phyloP scores from a whole-genome alignment of 2,329 filamentous ascomycete species.

The Pseudogymnoascus sp. region DNA sequence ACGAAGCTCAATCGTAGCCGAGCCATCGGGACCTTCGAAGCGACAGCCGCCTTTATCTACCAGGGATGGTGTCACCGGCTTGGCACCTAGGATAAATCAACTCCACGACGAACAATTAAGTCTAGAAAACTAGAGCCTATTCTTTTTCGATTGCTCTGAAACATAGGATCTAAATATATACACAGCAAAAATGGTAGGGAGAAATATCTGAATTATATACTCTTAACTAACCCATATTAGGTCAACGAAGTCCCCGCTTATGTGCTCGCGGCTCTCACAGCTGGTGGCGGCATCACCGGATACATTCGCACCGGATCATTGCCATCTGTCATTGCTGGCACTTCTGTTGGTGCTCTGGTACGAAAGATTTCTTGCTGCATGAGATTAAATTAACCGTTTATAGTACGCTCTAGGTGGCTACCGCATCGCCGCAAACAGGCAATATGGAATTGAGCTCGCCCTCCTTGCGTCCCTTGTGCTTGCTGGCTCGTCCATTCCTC shows the following conservation, averaged over 20 bases:
- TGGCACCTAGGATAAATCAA: background rate
- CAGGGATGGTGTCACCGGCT: background rate
- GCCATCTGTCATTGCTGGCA: conserved; percentile 76
- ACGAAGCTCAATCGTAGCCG: conserved; percentile 21
- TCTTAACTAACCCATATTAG: conserved; percentile 13
- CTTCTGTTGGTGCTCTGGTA: conserved; percentile 66
- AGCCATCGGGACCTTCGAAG: conserved; percentile 6
- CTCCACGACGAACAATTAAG: background rate
- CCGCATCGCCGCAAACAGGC: conserved; percentile 63
- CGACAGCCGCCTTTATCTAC: conserved; percentile 5
- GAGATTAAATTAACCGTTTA: background rate
- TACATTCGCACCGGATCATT: conserved; percentile 78
- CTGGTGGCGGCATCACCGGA: conserved; percentile 78
- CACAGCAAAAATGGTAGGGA: background rate
- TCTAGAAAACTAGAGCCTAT: background rate
- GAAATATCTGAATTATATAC: background rate
- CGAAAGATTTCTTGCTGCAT: conserved; percentile 10
- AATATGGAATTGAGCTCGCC: conserved; percentile 83
- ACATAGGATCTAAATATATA: background rate
- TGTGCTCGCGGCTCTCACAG: conserved; percentile 71
- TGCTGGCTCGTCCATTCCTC: conserved; percentile 73
- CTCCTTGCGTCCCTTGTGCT: conserved; percentile 80
- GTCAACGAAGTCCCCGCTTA: conserved; percentile 57
- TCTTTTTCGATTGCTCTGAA: background rate
- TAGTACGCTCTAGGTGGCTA: conserved; percentile 66